These are phyloP conservation scores for Pseudopediastrum boryanum DNA, from an alignment of 139 green algal genomes.

Conservation along the genomic window DNA sequence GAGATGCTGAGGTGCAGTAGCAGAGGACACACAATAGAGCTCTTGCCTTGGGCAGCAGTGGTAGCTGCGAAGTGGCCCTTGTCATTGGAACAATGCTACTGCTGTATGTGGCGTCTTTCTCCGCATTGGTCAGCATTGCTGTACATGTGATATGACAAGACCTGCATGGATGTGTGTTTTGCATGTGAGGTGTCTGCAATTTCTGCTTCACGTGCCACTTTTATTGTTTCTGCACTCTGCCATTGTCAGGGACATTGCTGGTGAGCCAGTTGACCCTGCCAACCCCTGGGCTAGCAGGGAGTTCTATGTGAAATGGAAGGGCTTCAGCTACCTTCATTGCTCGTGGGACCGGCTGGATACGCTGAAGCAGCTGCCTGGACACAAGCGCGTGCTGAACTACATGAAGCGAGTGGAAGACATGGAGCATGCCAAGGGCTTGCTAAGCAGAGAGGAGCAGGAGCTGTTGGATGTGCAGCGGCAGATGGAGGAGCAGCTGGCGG, in stretches of 20 bases:
- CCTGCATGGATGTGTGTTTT: not conserved
- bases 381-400: constrained; percentile 96
- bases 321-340: constrained; percentile 86
- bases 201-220: no score
- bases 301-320: constrained; percentile 94
- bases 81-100: constrained; percentile 5
- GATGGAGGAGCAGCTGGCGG: constrained; percentile 88
- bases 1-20: not conserved
- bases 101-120: constrained; percentile 2
- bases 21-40: not conserved
- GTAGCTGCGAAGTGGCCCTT: constrained; percentile 16
- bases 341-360: constrained; percentile 73
- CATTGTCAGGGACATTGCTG: constrained; percentile 57
- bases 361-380: constrained; percentile 75
- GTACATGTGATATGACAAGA: not conserved
- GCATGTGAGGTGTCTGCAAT: no score
- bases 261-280: constrained; percentile 43
- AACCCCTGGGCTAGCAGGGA: constrained; percentile 67
- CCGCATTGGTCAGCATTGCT: not conserved
- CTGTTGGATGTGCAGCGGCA: constrained; percentile 80
- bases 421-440: constrained; percentile 26
- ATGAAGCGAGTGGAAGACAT: constrained; percentile 74
- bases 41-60: not conserved
- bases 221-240: no score
- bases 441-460: constrained; percentile 89